phyloP scores from a whole-genome alignment of 1,284 basidiomycete species.

The Kwoniella shivajii region DNA sequence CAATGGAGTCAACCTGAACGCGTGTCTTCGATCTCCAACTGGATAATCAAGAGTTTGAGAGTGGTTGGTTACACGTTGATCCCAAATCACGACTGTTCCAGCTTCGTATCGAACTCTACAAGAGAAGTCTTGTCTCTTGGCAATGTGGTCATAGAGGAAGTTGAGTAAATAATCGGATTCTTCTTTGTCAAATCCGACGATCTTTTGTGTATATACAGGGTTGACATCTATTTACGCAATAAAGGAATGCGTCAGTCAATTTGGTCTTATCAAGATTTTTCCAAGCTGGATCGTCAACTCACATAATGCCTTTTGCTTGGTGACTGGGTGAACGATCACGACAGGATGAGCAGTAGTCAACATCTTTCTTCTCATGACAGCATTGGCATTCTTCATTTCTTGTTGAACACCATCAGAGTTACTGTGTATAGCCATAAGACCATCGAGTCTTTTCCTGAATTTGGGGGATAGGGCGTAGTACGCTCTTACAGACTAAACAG shows the following conservation, averaged over 20 bases:
- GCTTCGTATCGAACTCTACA: conserved; percentile 12
- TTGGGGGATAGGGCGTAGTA: conserved; percentile 12
- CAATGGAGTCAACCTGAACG: not conserved
- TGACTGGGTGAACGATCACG: conserved; percentile 8
- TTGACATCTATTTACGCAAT: conserved; percentile 1
- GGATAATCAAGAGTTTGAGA: not conserved
- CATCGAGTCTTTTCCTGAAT: conserved; percentile 2
- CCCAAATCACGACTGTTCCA: conserved; percentile 15
- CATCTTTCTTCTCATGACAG: not conserved
- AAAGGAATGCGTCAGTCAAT: too few species aligned
- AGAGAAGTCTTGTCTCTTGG: conserved; percentile 10
- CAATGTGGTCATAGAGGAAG: conserved; percentile 13
- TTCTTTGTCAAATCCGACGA: conserved; percentile 11
- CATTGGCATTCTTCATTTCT: not conserved
- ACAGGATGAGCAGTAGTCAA: not conserved
- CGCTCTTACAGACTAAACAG: not conserved
- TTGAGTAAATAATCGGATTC: conserved; percentile 10
- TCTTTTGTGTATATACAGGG: not conserved
- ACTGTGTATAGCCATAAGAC: not conserved
- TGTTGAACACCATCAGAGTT: not conserved
- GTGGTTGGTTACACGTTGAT: conserved; percentile 1
- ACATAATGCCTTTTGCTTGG: conserved; percentile 6
- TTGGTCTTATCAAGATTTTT: too few species aligned
- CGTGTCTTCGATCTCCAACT: not conserved
- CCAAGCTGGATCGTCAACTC: not conserved